Conservation (phyloP, 228 moss, liverwort and hornwort genomes). For the Sphagnum magellanicum region DNA sequence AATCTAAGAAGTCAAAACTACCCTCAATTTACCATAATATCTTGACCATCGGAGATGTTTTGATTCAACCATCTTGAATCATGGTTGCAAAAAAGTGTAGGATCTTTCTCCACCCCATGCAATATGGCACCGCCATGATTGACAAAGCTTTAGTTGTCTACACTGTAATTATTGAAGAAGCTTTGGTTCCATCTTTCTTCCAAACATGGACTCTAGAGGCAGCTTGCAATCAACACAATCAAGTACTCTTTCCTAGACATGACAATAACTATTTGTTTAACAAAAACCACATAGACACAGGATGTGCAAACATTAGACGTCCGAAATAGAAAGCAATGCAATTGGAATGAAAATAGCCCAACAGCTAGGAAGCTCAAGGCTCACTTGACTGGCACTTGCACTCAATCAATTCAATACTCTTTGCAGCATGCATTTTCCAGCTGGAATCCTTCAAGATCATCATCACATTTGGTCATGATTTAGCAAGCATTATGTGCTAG, state of each 20-base stretch:
- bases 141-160: conserved; percentile 40
- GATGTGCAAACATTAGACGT: not conserved
- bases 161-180: not conserved
- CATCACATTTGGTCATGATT: conserved; percentile 60
- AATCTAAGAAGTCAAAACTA: no score
- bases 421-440: conserved; percentile 64
- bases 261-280: not conserved
- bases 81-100: conserved; percentile 74
- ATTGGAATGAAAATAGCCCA: not conserved
- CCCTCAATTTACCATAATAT: not conserved
- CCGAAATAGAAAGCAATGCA: not conserved
- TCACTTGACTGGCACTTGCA: conserved; percentile 75
- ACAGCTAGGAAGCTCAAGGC: not conserved
- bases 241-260: conserved; percentile 71
- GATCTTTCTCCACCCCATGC: conserved; percentile 86
- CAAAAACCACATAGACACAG: not conserved
- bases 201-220: conserved; percentile 70
- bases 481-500: conserved; percentile 66
- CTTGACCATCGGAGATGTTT: conserved; percentile 80
- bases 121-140: conserved; percentile 66
- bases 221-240: conserved; percentile 72
- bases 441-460: conserved; percentile 73
- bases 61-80: no score
- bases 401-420: conserved; percentile 75
- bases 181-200: conserved; percentile 74